Conservation (phyloP, 2,329 filamentous ascomycete species). For the Xylaria sp. region DNA sequence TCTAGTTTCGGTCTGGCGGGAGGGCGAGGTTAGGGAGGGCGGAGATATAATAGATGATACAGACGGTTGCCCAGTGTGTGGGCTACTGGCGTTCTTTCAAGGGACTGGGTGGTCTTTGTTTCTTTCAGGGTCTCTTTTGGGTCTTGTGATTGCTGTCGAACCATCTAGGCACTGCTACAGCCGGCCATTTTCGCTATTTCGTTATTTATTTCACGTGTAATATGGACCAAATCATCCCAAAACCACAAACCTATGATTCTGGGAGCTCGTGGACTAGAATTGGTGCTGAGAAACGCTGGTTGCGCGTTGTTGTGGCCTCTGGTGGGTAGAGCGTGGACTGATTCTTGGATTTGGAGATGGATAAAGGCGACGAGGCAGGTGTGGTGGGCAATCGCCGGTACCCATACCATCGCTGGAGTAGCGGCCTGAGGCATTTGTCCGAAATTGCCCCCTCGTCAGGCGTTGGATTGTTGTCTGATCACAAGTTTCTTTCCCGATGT, state of each 20-base stretch:
- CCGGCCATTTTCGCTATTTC: conserved; percentile 33
- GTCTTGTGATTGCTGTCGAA: conserved; percentile 39
- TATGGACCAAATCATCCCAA: conserved; percentile 21
- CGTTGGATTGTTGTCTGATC: conserved; percentile 27
- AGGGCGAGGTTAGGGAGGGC: conserved; percentile 30
- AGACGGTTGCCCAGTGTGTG: conserved; percentile 8
- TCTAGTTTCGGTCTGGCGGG: conserved; percentile 24
- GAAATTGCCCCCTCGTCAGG: conserved; percentile 15
- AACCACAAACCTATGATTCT: neutral
- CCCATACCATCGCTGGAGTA: conserved; percentile 27
- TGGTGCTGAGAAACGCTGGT: neutral
- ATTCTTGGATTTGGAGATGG: conserved; percentile 23
- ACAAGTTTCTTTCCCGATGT: conserved; percentile 17
- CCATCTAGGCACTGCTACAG: conserved; percentile 25
- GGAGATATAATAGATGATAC: conserved; percentile 24
- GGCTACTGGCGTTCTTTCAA: conserved; percentile 35
- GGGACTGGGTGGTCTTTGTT: conserved; percentile 33
- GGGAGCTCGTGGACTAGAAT: neutral
- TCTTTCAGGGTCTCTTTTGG: conserved; percentile 36
- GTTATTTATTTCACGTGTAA: conserved; percentile 21
- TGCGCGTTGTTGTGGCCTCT: conserved; percentile 21
- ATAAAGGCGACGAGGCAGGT: conserved; percentile 17
- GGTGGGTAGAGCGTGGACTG: conserved; percentile 18
- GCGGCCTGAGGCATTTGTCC: conserved; percentile 35
- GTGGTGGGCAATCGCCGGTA: conserved; percentile 35